Conservation (phyloP, 805 yeast genomes). For the Ogataea neopini region DNA sequence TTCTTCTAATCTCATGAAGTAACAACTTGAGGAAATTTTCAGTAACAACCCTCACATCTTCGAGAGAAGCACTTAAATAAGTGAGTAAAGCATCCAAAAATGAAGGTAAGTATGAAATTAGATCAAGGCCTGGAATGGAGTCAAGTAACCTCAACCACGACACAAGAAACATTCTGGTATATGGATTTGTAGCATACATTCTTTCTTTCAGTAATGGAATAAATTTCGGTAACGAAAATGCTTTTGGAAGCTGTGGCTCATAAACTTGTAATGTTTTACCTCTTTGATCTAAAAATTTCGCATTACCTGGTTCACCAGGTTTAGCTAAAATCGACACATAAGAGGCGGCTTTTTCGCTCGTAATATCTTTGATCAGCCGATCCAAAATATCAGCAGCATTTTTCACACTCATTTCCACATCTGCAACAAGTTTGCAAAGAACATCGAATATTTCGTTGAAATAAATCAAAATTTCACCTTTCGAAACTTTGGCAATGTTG, state of each 20-base stretch:
- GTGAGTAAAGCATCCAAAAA: slow-evolving; percentile 81
- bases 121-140: slow-evolving; percentile 87
- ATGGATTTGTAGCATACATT: slow-evolving; percentile 89
- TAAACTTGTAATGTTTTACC: slow-evolving; percentile 63
- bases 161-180: slow-evolving; percentile 85
- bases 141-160: slow-evolving; percentile 93
- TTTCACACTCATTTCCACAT: slow-evolving; percentile 85
- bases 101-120: slow-evolving; percentile 84
- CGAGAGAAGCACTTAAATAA: slow-evolving; percentile 78
- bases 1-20: slow-evolving; percentile 74
- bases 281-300: slow-evolving; percentile 51
- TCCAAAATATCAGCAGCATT: slow-evolving; percentile 95
- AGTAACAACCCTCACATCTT: slow-evolving; percentile 86
- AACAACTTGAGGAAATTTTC: slow-evolving; percentile 73
- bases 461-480: slow-evolving; percentile 88
- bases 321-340: slow-evolving; percentile 68
- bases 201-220: slow-evolving; percentile 90
- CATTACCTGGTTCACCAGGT: slow-evolving; percentile 40
- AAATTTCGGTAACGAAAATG: slow-evolving; percentile 83
- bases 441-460: slow-evolving; percentile 96
- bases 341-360: slow-evolving; percentile 88
- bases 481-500: slow-evolving; percentile 93
- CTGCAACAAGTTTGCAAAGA: slow-evolving; percentile 84
- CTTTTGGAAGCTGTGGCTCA: slow-evolving; percentile 57
- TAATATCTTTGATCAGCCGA: slow-evolving; percentile 88